Evolutionary conservation across 352 stramenopile species (phyloP), one percentile per base, ranked within the genome.

Genomic region (Phytophthora pistaciae): DNA sequence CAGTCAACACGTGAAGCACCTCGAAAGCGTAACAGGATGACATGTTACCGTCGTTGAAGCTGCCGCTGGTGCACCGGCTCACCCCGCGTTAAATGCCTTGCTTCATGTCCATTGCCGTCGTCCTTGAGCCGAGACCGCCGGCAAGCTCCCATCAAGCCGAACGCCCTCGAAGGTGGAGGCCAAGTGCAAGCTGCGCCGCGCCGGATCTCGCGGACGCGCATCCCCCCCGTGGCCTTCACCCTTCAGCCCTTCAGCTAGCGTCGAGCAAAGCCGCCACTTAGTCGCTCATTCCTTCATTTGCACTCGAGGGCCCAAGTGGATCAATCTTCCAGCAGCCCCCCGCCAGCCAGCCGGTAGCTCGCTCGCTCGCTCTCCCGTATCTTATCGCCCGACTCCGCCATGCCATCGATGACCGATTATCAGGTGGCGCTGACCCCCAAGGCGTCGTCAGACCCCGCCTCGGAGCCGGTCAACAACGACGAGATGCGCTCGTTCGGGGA

Each of bases 341-440:
- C 3, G 36, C 18, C 36, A 42, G 3, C 36, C 36, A 44, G 36
- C 36, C 36, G 36, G 25, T 29, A 20, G 10, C 25, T 56, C 62
- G 38, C 48, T 64, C 50, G 36, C 42, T 46, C 38, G 42, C 42
- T 49, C 42, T 49, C 42, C 42, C 42, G 42, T 49, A 16, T 44
- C 36, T 13, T 18, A 14, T 18, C 18, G 3, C 3, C 57, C 27
- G 23, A 38, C 31, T 38, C 57, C 11, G 55, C 31, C 3, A 77
- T 77, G 72, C 48, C 68, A 42, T 66, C 60, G 21, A 60, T 68
- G 55, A 68, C 63, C 18, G 66, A 74, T 27, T 81, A 74, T 63
- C 74, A 78, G 46, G 62, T 74, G 65, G 70, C 49, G n/a, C 21
- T 76, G 50, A 78, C 74, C 18, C 74, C 74, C 23, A 70, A 70